These are phyloP conservation scores for Saccharomycopsis amapae DNA, from an alignment of 805 yeast genomes.

Conservation along the genomic window DNA sequence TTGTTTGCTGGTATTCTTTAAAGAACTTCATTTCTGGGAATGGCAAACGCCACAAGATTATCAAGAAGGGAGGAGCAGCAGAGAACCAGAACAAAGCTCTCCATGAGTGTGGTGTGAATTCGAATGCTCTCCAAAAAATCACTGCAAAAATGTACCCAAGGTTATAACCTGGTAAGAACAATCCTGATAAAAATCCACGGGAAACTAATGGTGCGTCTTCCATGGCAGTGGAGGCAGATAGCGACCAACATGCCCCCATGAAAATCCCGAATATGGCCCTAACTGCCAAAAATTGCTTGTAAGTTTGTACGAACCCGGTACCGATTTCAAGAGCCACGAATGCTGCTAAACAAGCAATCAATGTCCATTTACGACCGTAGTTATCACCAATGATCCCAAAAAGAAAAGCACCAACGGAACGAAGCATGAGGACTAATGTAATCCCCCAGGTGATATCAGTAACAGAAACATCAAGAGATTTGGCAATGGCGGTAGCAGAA, in stretches of 20 bases:
- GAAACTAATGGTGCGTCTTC: constrained; percentile 48
- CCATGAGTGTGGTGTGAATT: constrained; percentile 50
- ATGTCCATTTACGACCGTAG: constrained; percentile 62
- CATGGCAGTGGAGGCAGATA: constrained; percentile 45
- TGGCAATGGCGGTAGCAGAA: constrained; percentile 42
- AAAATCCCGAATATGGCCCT: constrained; percentile 59
- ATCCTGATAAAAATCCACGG: constrained; percentile 54
- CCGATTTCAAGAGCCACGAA: constrained; percentile 56
- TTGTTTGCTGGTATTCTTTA: constrained; percentile 32
- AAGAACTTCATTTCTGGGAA: constrained; percentile 51
- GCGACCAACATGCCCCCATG: constrained; percentile 52
- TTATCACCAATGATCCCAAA: constrained; percentile 58
- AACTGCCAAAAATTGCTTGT: constrained; percentile 49
- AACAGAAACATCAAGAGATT: constrained; percentile 36
- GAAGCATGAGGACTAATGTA: constrained; percentile 62
- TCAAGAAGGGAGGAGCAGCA: constrained; percentile 46
- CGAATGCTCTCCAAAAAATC: constrained; percentile 56
- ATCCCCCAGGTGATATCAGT: constrained; percentile 59
- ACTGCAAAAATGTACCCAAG: constrained; percentile 62
- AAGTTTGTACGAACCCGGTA: constrained; percentile 57
- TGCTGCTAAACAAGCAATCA: constrained; percentile 36
- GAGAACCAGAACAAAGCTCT: constrained; percentile 63
- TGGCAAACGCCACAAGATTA: constrained; percentile 35
- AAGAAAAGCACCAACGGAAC: constrained; percentile 63
- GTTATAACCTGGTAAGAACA: constrained; percentile 78